Evolutionary conservation across 2,329 filamentous ascomycete genomes (phyloP).

Genomic region (Coleophoma eucalyptorum): DNA sequence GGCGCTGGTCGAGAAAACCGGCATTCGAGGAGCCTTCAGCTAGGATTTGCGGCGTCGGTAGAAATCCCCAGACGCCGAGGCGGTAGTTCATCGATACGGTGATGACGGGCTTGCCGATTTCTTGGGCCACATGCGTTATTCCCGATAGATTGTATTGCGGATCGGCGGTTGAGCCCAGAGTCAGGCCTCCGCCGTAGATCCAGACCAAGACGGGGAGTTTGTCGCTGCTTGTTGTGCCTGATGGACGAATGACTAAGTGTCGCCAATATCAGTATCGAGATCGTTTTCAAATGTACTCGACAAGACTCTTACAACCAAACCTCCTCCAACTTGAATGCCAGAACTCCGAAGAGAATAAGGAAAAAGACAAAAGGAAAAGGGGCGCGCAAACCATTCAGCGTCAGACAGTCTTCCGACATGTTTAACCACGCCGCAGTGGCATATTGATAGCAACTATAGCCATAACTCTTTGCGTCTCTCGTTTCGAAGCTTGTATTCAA

Average conservation of each 20-base stretch:
- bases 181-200: conserved; percentile 56
- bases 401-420: conserved; percentile 45
- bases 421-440: conserved; percentile 25
- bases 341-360: background rate
- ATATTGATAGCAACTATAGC: conserved; percentile 44
- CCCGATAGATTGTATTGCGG: conserved; percentile 61
- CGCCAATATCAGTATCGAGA: too few relatives aligned
- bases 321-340: background rate
- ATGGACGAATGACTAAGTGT: conserved; percentile 33
- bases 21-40: conserved; percentile 55
- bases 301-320: too few relatives aligned
- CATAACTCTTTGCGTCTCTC: conserved; percentile 37
- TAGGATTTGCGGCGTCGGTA: conserved; percentile 48
- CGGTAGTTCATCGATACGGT: conserved; percentile 56
- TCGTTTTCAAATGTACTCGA: too few relatives aligned
- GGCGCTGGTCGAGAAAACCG: conserved; percentile 57
- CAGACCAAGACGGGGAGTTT: conserved; percentile 43
- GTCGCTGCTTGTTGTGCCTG: conserved; percentile 25
- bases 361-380: background rate
- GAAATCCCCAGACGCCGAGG: conserved; percentile 63
- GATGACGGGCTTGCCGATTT: conserved; percentile 49
- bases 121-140: conserved; percentile 50
- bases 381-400: conserved; percentile 29
- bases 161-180: conserved; percentile 44
- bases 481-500: conserved; percentile 35